Percentiles rank a stretch among this genome's conserved stretches.
Evolutionary conservation across 116 monocot species (phyloP).

Genomic region (Phalaenopsis hybrid): DNA sequence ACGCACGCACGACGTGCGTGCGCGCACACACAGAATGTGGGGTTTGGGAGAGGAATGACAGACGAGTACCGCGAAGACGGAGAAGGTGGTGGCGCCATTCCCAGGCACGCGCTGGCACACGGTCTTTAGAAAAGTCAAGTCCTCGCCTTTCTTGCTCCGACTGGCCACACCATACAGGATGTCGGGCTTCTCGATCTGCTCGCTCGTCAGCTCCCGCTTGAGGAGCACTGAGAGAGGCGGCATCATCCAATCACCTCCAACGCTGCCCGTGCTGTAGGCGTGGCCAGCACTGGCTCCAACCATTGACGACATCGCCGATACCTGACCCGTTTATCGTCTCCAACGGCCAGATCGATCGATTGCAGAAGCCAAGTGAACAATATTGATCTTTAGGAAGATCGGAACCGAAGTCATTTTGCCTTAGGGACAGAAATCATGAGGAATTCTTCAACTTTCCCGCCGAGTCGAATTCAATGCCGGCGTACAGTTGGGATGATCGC

Average conservation of each 20-base stretch:
- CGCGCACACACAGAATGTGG: background rate
- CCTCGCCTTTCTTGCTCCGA: constrained; percentile 54
- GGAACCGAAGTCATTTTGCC: background rate
- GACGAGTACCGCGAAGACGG: constrained; percentile 36
- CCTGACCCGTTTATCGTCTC: background rate
- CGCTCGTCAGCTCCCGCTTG: constrained; percentile 33
- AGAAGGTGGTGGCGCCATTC: constrained; percentile 22
- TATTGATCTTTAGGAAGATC: background rate
- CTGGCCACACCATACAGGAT: constrained; percentile 26
- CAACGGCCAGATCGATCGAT: background rate
- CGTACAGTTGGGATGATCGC: background rate
- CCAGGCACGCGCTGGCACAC: constrained; percentile 31
- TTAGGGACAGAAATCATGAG: background rate
- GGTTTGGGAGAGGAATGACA: background rate
- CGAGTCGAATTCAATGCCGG: background rate
- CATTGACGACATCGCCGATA: background rate
- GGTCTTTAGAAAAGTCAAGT: constrained; percentile 28
- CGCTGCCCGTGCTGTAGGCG: constrained; percentile 4
- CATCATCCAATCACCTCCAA: constrained; percentile 20
- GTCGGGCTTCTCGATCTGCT: constrained; percentile 43
- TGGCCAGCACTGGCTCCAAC: constrained; percentile 8
- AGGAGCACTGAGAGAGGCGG: constrained; percentile 35
- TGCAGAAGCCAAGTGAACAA: background rate
- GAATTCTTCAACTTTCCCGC: background rate
- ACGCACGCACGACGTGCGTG: background rate